Percentiles rank a stretch among this genome's conserved stretches.
These are phyloP conservation scores for Oryza nivara DNA, from an alignment of 176 grass and related monocot species.

Conservation along the genomic window DNA sequence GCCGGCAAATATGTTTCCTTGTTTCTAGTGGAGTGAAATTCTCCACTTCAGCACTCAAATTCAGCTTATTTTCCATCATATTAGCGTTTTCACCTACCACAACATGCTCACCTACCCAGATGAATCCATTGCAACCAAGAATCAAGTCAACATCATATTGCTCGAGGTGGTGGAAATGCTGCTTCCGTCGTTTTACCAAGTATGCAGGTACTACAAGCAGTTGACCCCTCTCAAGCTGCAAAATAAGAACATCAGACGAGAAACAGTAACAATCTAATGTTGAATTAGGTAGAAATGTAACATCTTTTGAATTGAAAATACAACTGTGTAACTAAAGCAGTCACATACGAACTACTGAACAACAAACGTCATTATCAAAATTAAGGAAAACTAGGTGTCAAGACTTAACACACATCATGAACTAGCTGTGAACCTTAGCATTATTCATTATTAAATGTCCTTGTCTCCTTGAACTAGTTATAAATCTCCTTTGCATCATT, in stretches of 20 bases:
- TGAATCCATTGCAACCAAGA: conserved; percentile 89
- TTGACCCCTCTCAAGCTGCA: conserved; percentile 89
- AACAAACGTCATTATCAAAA: conserved; percentile 17
- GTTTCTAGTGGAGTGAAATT: conserved; percentile 60
- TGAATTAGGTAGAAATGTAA: not conserved
- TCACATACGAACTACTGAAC: not conserved
- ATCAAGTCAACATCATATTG: conserved; percentile 78
- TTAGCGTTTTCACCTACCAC: conserved; percentile 49
- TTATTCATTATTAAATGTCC: conserved; percentile 20
- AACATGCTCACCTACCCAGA: conserved; percentile 92
- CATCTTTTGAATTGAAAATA: not conserved
- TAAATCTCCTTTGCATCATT: conserved; percentile 25
- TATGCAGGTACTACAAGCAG: conserved; percentile 76
- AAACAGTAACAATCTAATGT: not conserved
- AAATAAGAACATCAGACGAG: not conserved
- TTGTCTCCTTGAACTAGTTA: conserved; percentile 15
- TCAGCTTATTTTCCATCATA: conserved; percentile 41
- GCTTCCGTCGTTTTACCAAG: conserved; percentile 83
- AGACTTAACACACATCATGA: not conserved
- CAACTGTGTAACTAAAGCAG: not conserved
- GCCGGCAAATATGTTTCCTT: conserved; percentile 71
- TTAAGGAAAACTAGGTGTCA: not conserved
- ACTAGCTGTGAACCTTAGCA: not conserved
- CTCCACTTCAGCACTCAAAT: conserved; percentile 22
- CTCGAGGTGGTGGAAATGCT: conserved; percentile 85